phyloP scores from a whole-genome alignment of 768 basidiomycete genomes.

The Macrolepiota dolichaula region DNA sequence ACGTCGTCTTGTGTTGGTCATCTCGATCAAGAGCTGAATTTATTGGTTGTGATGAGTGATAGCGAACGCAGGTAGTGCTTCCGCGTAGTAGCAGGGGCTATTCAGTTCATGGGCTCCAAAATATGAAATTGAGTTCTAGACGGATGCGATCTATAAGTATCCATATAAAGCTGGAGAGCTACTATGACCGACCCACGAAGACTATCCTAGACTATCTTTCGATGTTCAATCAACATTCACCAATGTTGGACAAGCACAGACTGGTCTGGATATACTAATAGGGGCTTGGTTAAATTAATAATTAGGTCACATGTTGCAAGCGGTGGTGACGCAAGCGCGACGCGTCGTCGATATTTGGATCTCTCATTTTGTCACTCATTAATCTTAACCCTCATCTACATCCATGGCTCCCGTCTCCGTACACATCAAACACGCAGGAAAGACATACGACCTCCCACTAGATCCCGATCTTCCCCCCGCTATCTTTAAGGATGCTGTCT shows the following conservation, averaged over 20 bases:
- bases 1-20: too few relatives aligned
- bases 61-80: too few relatives aligned
- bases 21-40: too few relatives aligned
- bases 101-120: too few relatives aligned
- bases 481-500: slow-evolving; percentile 82
- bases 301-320: not conserved
- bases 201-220: too few relatives aligned
- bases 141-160: too few relatives aligned
- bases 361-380: slow-evolving; percentile 5
- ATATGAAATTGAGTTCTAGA: too few relatives aligned
- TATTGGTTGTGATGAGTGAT: too few relatives aligned
- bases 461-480: slow-evolving; percentile 67
- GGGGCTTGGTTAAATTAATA: not conserved
- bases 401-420: slow-evolving; percentile 70
- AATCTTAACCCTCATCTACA: not conserved
- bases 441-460: slow-evolving; percentile 65
- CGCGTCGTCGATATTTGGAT: slow-evolving; percentile 15
- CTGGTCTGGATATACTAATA: not conserved
- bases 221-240: not conserved
- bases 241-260: not conserved
- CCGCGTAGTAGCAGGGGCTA: too few relatives aligned
- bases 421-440: slow-evolving; percentile 88
- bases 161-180: too few relatives aligned
- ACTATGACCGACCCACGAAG: too few relatives aligned
- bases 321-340: slow-evolving; percentile 17